phyloP scores from a whole-genome alignment of 169 alveolate genomes.

The Eimeria mitis region DNA sequence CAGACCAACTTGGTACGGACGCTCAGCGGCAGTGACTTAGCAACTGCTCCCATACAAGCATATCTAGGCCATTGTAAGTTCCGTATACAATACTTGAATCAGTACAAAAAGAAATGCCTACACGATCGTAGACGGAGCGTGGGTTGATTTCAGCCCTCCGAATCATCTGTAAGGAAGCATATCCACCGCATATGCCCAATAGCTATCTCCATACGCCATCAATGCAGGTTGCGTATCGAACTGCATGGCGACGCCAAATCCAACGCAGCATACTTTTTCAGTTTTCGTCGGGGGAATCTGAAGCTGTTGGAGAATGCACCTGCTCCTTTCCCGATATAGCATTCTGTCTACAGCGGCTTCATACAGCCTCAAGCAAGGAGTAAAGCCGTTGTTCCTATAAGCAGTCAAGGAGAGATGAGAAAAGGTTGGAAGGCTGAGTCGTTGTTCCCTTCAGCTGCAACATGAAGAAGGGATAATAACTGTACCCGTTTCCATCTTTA shows the following conservation, averaged over 20 bases:
- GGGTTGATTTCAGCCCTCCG: slow-evolving; percentile 24
- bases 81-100: no score
- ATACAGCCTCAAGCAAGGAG: slow-evolving; percentile 45
- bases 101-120: not conserved
- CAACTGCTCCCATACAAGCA: not conserved
- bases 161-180: not conserved
- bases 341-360: slow-evolving; percentile 9
- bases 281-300: not conserved
- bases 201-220: not conserved
- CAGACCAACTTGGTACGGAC: not conserved
- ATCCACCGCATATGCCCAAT: not conserved
- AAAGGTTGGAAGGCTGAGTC: not conserved
- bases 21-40: not conserved
- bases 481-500: not conserved
- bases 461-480: not conserved
- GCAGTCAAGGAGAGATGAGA: not conserved
- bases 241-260: not conserved
- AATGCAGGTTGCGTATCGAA: not conserved
- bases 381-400: not conserved
- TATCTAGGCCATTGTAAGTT: not conserved
- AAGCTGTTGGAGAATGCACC: slow-evolving; percentile 27
- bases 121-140: slow-evolving; percentile 58
- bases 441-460: not conserved
- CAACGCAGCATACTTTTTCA: not conserved
- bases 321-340: slow-evolving; percentile 45